Base-by-base conservation (phyloP, 306 rosid genomes). In the Carpinus fangiana region DNA sequence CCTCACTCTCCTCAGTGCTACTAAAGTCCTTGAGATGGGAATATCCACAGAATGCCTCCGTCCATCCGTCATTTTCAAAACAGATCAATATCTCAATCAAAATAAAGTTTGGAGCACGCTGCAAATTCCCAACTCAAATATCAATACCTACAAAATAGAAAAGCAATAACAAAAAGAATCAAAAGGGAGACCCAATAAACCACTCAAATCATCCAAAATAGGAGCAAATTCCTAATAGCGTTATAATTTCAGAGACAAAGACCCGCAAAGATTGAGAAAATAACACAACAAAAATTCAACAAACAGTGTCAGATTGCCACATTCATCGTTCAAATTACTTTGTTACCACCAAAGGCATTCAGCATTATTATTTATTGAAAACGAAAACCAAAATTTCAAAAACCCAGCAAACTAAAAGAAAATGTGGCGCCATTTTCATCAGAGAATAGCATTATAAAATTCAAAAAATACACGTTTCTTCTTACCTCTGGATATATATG, bases 21-120 rank as follows among this genome's bases (percentile, higher is more conserved):
- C 88, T 7, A 93, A 92, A 75, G 98, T 77, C 55, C 85, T 93
- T 1, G 97, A 90, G 57, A 93, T 93, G 12, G 98, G 98, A 83
- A 91, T 65, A 83, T 93, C 98, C 59, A 91, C 91, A 3, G 97
- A 93, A 82, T 93, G 98, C 60, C 97, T 85, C 82, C 95, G 81
- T 43, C 90, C 97, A 52, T 93, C 97, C 91, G 79, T 91, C 88
- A 81, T 87, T 55, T 8, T 57, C 78, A n/a, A 73, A n/a, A 41
- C 26, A 41, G 55, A 14, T 36, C 38, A 53, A 5, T 38, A 57
- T 28, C 61, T 80, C 70, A 59, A 10, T 26, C 60, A 41, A 56
- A 13, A n/a, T 16, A 14, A 45, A n/a, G 26, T 62, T 55, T 51
- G 5, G 2, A 26, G 23, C 46, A 67, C 23, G 18, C 51, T 18